Conservation (phyloP, 2,329 filamentous ascomycete species). For the Seiridium unicorne region DNA sequence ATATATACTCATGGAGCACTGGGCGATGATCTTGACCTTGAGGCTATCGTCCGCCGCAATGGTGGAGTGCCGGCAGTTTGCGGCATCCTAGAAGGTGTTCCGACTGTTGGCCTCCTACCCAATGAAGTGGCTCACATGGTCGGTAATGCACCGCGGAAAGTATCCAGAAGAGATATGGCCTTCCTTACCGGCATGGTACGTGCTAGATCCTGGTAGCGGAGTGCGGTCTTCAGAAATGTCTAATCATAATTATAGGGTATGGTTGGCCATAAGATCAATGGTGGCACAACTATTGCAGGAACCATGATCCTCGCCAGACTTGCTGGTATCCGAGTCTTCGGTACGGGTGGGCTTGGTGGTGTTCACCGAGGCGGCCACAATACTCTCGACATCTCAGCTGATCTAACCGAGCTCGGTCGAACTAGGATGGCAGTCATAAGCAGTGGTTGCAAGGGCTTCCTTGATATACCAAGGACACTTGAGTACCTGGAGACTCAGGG, state of each 20-base stretch:
- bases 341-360: constrained; percentile 90
- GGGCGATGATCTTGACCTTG: constrained; percentile 69
- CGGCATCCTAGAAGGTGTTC: constrained; percentile 80
- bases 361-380: constrained; percentile 87
- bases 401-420: constrained; percentile 88
- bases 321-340: constrained; percentile 89
- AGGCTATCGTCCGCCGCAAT: constrained; percentile 75
- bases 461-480: constrained; percentile 86
- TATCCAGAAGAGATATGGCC: constrained; percentile 83
- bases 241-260: constrained; percentile 47
- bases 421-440: constrained; percentile 86
- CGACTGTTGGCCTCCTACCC: constrained; percentile 72
- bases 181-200: constrained; percentile 75
- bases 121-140: constrained; percentile 75
- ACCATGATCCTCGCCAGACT: constrained; percentile 88
- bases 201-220: constrained; percentile 7
- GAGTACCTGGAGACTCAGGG: constrained; percentile 74
- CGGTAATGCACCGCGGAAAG: constrained; percentile 70
- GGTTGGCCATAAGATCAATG: constrained; percentile 68
- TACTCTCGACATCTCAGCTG: constrained; percentile 91
- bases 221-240: constrained; percentile 1
- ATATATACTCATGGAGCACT: constrained; percentile 95
- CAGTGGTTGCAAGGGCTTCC: constrained; percentile 92
- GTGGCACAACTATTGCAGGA: constrained; percentile 88
- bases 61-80: constrained; percentile 89